Conservation (phyloP, 805 yeast genomes). For the Nakazawaea molendinolei region DNA sequence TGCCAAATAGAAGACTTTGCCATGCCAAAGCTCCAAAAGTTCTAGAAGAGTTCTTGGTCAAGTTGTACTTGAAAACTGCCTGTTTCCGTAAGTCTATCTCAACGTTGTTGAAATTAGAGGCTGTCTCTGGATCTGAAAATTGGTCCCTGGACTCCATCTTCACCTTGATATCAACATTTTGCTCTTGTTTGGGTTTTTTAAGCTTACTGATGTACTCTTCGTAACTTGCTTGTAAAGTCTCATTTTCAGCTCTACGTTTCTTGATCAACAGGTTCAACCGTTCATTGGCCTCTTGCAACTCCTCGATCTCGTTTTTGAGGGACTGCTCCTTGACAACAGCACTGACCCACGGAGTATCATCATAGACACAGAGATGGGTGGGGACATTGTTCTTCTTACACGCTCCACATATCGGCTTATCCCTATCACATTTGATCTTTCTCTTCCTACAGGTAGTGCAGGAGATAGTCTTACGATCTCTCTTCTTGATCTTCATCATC, state of each 20-base stretch:
- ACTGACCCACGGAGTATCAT: constrained; percentile 14
- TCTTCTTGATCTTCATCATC: not conserved
- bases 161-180: too few relatives aligned
- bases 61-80: not conserved
- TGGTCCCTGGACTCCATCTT: too few relatives aligned
- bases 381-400: constrained; percentile 20
- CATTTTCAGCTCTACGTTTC: not conserved
- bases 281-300: constrained; percentile 12
- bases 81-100: too few relatives aligned
- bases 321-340: constrained; percentile 14
- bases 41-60: not conserved
- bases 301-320: constrained; percentile 18
- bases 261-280: constrained; percentile 1
- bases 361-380: constrained; percentile 20
- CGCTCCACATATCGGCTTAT: constrained; percentile 27
- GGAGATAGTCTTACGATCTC: constrained; percentile 9
- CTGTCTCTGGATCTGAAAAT: too few relatives aligned
- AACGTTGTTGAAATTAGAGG: too few relatives aligned
- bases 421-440: constrained; percentile 24
- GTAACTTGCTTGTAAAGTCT: not conserved
- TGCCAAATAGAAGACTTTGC: not conserved
- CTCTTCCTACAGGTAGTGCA: constrained; percentile 16
- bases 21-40: constrained; percentile 11
- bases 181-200: too few relatives aligned
- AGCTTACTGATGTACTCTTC: not conserved